Evolutionary conservation across 257 asterid species (phyloP), one percentile per base, ranked within the genome.

Genomic region (Echites panduratus): DNA sequence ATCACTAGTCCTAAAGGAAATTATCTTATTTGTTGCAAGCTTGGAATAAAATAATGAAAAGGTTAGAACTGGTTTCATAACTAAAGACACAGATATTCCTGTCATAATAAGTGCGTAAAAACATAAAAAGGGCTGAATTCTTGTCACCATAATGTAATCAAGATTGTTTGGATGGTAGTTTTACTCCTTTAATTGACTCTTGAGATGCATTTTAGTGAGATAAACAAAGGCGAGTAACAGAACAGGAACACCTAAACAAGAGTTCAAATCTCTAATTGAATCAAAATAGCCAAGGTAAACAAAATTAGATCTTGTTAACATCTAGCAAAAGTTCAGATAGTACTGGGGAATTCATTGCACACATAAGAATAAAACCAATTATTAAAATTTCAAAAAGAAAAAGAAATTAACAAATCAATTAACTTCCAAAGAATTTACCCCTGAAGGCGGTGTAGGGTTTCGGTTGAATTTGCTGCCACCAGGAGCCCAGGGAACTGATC

Each of bases 401-500:
- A n/a, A 71, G 44, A 77, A 72, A 65, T 0, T 11, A 68, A 66
- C 26, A 32, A 66, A 69, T 56, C 19, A 67, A 41, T 50, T 67
- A 66, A 41, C 73, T 38, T 49, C 4, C 12, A 19, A 61, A 77
- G 67, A 43, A 81, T 62, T 89, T 90, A 91, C 97, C 97, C 97
- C 99, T 14, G 84, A 16, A 72, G 98, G 96, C 35, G 99, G 99
- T 53, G 88, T 75, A 14, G 97, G 97, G 82, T 94, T 94, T 73
- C 97, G 80, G 82, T 93, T 87, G 81, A 93, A 92, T 85, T 94
- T 94, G 87, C 87, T 54, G 84, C 98, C 98, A 70, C 98, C 97
- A 77, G 98, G 98, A 78, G 99, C 99, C 99, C 99, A 94, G 48
- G 98, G 98, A 71, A 93, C 98, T 93, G 96, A 72, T 58, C 65